Evolutionary conservation across 192 early-diverging fungal genomes (phyloP), one percentile per base, ranked within the genome.

Genomic region (Coemansia sp.): DNA sequence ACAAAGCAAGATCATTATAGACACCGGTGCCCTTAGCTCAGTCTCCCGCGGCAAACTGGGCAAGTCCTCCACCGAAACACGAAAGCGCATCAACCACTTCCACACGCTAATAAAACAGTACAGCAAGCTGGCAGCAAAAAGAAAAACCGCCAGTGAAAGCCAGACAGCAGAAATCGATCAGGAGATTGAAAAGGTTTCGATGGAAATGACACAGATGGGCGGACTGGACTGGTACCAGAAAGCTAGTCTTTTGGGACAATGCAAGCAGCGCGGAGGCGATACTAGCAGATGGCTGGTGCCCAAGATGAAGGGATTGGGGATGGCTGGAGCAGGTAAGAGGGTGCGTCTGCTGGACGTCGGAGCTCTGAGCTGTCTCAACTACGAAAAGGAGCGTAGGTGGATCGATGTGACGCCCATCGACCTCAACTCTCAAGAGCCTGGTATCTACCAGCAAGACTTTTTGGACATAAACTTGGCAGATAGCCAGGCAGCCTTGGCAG

Each of bases 221-320:
- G 93, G 93, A 0, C 56, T 95, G 25, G 83, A 95, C 50, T 86
- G 84, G 64, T 95, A 95, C 53, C 93, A 95, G 39, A 79, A 83
- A 40, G 93, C 93, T 0, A 86, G 83, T 1, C 77, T 90, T 0
- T 53, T 86, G 38, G 93, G 91, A 13, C 90, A 91, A 39, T 86
- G 86, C 57, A 89, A 91, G 62, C 58, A 79, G 36, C 82, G 88
- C 24, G 93, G 93, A 25, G 81, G 84, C 7, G 90, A 90, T 38
- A 87, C 89, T 0, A 85, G 86, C 40, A 82, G 85, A 50, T 95
- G 89, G 89, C 60, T 95, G 13, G 78, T 92, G 3, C 74, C 79
- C 3, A 60, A 81, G 28, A 48, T 94, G 10, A 59, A 64, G 10
- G 61, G 60, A n/a, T 43, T 65, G 39, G 47, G 42, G 1, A 33